Evolutionary conservation across 257 asterid species (phyloP).

Genomic region (Solanum acaule): DNA sequence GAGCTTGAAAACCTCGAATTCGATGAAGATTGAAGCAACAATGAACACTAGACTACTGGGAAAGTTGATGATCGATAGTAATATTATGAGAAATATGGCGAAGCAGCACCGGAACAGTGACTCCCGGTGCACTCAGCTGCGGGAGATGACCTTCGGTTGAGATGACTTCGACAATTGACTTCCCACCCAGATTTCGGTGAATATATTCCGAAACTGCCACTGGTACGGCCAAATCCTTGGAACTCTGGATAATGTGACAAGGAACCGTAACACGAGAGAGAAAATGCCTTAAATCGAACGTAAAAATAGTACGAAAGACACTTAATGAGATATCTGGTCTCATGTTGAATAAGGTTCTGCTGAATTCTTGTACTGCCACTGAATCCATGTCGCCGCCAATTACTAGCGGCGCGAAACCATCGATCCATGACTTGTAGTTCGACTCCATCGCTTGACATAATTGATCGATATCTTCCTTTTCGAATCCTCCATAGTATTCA

Average conservation of each 20-base stretch:
- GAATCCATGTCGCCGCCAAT: conserved; percentile 75
- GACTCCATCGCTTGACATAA: conserved; percentile 35
- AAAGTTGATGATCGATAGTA: not conserved
- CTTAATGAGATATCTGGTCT: conserved; percentile 70
- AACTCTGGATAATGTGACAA: conserved; percentile 69
- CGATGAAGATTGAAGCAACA: not conserved
- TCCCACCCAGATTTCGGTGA: conserved; percentile 53
- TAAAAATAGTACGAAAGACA: conserved; percentile 44
- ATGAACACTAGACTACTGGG: not conserved
- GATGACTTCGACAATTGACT: conserved; percentile 56
- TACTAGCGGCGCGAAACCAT: conserved; percentile 64
- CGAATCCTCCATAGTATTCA: conserved; percentile 43
- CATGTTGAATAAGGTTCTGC: conserved; percentile 66
- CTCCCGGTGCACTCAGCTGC: conserved; percentile 60
- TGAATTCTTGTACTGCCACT: conserved; percentile 65
- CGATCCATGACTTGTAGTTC: conserved; percentile 63
- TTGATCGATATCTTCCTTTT: conserved; percentile 27
- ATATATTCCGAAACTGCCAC: conserved; percentile 65
- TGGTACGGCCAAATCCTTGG: conserved; percentile 63
- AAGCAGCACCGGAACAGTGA: conserved; percentile 48
- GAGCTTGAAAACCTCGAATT: not conserved
- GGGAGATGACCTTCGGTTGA: conserved; percentile 73
- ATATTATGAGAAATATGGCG: conserved; percentile 45
- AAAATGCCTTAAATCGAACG: conserved; percentile 31
- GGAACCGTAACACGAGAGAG: conserved; percentile 51